Evolutionary conservation across 208 protist species (phyloP).

Genomic region (Blechomonas ayalai): DNA sequence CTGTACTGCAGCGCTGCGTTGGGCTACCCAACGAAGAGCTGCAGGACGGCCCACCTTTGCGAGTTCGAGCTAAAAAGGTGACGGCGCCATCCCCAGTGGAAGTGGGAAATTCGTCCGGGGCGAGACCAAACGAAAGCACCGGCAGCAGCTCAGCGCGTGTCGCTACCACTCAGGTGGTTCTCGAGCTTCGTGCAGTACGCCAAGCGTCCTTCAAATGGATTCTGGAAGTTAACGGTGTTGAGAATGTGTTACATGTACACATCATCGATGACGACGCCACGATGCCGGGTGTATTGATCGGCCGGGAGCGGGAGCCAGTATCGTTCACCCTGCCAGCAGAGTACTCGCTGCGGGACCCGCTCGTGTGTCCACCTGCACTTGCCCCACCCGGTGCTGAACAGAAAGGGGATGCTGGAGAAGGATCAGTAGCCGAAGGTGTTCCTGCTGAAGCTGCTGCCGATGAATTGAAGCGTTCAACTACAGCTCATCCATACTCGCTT

Average conservation of each 20-base stretch:
- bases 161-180: constrained; percentile 6
- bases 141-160: not conserved
- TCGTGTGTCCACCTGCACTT: constrained; percentile 15
- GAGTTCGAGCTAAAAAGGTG: too few species aligned
- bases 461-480: too few species aligned
- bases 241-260: constrained; percentile 41
- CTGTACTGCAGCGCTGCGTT: too few species aligned
- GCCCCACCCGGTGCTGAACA: constrained; percentile 4
- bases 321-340: constrained; percentile 22
- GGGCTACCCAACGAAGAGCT: too few species aligned
- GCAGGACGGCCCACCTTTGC: too few species aligned
- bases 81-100: too few species aligned
- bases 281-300: constrained; percentile 73
- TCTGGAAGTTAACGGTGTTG: constrained; percentile 25
- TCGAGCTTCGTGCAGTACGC: constrained; percentile 23
- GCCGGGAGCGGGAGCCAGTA: constrained; percentile 35
- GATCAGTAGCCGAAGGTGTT: too few species aligned
- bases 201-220: constrained; percentile 20
- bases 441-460: too few species aligned
- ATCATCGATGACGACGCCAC: constrained; percentile 23
- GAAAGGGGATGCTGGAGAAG: too few species aligned
- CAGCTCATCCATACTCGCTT: too few species aligned
- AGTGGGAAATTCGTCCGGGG: too few species aligned
- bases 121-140: too few species aligned
- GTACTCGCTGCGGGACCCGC: constrained; percentile 20